Evolutionary conservation across 768 basidiomycete genomes (phyloP).

Genomic region (Xerocomellus chrysenteron): DNA sequence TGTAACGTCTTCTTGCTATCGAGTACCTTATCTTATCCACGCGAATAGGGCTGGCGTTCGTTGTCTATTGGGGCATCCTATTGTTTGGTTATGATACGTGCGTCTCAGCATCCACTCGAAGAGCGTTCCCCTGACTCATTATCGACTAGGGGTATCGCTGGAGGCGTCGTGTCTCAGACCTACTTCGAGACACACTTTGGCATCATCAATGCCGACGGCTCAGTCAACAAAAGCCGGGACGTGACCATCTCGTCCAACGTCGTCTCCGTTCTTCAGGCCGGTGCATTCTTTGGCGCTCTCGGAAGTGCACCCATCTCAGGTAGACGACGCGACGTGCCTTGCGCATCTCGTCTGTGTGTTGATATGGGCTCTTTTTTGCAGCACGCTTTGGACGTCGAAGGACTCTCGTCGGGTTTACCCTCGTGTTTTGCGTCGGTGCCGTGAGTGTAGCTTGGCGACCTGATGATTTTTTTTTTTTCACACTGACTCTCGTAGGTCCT

Average conservation of each 20-base stretch:
- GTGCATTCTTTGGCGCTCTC: conserved; percentile 86
- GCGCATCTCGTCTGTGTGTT: neutral
- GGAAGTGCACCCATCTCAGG: conserved; percentile 69
- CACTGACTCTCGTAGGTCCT: conserved; percentile 47
- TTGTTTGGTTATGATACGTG: conserved; percentile 81
- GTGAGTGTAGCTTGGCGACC: conserved; percentile 41
- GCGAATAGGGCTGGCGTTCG: conserved; percentile 62
- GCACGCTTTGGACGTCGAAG: conserved; percentile 64
- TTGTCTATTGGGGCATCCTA: conserved; percentile 78
- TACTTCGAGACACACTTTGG: conserved; percentile 68
- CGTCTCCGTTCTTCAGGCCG: conserved; percentile 84
- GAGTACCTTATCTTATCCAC: neutral
- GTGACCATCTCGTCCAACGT: conserved; percentile 76
- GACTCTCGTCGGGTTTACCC: conserved; percentile 59
- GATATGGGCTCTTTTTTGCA: conserved; percentile 23
- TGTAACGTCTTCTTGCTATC: no score
- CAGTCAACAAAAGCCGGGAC: conserved; percentile 35
- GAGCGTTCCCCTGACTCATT: neutral
- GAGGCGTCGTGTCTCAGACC: conserved; percentile 63
- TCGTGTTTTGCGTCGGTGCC: conserved; percentile 71
- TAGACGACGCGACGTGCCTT: conserved; percentile 30
- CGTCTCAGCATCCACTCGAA: conserved; percentile 19
- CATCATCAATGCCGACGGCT: conserved; percentile 46
- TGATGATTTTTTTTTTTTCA: neutral
- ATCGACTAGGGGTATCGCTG: conserved; percentile 54